Conservation (phyloP, 371 early-diverging fungal genomes). For the Capniomyces stellatus region DNA sequence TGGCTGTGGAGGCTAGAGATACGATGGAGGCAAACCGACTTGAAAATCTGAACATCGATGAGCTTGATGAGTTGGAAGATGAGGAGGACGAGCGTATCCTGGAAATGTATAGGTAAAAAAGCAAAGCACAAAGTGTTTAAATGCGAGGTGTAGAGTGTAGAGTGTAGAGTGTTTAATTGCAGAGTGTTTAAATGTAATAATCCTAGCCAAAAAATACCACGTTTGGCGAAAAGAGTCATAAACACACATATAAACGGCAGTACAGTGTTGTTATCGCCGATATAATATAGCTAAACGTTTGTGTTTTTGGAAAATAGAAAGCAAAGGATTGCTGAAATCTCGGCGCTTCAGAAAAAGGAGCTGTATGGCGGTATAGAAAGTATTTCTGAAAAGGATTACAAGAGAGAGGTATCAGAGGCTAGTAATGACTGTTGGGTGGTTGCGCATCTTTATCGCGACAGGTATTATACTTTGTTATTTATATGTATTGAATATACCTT, state of each 20-base stretch:
- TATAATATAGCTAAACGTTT: too few relatives aligned
- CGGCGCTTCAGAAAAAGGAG: conserved; percentile 36
- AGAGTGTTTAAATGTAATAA: too few relatives aligned
- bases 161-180: too few relatives aligned
- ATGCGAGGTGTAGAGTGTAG: too few relatives aligned
- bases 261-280: too few relatives aligned
- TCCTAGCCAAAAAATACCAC: too few relatives aligned
- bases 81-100: conserved; percentile 64
- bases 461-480: neutral
- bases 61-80: conserved; percentile 80
- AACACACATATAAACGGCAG: too few relatives aligned
- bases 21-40: conserved; percentile 39
- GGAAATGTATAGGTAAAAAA: conserved; percentile 42
- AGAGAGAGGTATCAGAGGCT: conserved; percentile 75
- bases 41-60: conserved; percentile 55
- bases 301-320: conserved; percentile 23
- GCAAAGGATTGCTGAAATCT: conserved; percentile 61
- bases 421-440: conserved; percentile 33
- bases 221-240: too few relatives aligned
- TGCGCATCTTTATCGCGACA: conserved; percentile 24
- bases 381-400: conserved; percentile 84
- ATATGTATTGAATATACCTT: neutral
- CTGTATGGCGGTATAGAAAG: conserved; percentile 63
- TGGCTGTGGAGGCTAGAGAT: conserved; percentile 48
- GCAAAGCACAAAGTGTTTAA: too few relatives aligned